phyloP scores from a whole-genome alignment of 2,329 filamentous ascomycete genomes.

The Aspergillus oerlinghausenensis region DNA sequence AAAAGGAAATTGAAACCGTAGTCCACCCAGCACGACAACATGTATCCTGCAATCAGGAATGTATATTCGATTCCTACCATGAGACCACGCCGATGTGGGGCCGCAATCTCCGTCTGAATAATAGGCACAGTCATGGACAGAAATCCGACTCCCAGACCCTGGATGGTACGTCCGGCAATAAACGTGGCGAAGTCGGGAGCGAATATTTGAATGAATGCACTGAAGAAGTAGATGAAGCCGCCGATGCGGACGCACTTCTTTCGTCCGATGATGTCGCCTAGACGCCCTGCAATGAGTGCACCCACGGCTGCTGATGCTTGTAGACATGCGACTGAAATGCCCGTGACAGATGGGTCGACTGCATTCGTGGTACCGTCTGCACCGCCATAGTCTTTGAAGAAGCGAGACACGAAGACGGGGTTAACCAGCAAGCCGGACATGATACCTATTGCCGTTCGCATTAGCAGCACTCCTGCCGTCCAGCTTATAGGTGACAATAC shows the following conservation, averaged over 20 bases:
- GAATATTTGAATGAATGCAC: slow-evolving; percentile 35
- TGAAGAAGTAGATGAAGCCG: slow-evolving; percentile 36
- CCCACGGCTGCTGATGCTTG: slow-evolving; percentile 35
- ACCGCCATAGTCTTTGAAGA: slow-evolving; percentile 37
- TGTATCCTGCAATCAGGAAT: slow-evolving; percentile 35
- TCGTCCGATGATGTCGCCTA: slow-evolving; percentile 34
- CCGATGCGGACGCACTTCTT: slow-evolving; percentile 35
- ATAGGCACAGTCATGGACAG: slow-evolving; percentile 36
- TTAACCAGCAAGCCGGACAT: slow-evolving; percentile 40
- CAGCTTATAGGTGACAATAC: slow-evolving; percentile 15
- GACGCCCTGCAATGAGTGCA: slow-evolving; percentile 30
- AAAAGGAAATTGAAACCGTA: slow-evolving; percentile 36
- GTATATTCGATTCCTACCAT: slow-evolving; percentile 41
- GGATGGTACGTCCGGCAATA: slow-evolving; percentile 31
- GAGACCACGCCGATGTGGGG: slow-evolving; percentile 32
- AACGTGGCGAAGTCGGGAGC: slow-evolving; percentile 32
- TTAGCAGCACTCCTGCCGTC: no score
- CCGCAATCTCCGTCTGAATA: slow-evolving; percentile 36
- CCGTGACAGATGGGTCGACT: slow-evolving; percentile 36
- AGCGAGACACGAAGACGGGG: slow-evolving; percentile 36
- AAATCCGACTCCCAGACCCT: slow-evolving; percentile 33
- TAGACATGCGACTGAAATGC: slow-evolving; percentile 34
- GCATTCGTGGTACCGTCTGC: slow-evolving; percentile 25
- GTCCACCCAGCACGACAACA: slow-evolving; percentile 39
- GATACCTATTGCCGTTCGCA: slow-evolving; percentile 26